Evolutionary conservation across 139 green algal genomes (phyloP).

Genomic region (Volvox reticuliferus): DNA sequence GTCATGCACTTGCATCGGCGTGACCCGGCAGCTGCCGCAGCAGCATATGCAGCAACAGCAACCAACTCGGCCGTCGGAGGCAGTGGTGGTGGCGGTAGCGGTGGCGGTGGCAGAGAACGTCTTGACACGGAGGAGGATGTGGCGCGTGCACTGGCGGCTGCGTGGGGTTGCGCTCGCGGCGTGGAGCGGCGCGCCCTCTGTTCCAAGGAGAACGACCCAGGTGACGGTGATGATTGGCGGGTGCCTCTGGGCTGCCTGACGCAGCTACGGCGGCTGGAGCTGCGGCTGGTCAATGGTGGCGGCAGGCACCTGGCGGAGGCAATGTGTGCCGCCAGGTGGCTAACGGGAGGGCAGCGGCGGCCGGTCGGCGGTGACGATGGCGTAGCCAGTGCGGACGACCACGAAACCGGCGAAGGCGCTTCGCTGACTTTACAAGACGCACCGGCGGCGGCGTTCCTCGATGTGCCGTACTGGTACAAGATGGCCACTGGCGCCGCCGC

Average conservation of each 20-base stretch:
- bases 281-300: conserved; percentile 27
- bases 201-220: background rate
- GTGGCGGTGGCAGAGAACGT: background rate
- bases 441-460: background rate
- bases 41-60: background rate
- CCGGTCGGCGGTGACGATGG: background rate
- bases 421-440: conserved; percentile 1
- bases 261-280: background rate
- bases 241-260: background rate
- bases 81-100: background rate
- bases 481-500: background rate
- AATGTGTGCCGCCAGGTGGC: background rate
- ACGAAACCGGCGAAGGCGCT: background rate
- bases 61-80: background rate
- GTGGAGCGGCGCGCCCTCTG: background rate
- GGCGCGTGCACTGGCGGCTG: background rate
- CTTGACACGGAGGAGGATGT: background rate
- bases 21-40: background rate
- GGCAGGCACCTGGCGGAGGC: conserved; percentile 31
- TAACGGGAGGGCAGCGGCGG: background rate
- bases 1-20: background rate
- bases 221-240: background rate
- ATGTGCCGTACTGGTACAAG: background rate
- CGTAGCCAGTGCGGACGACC: background rate
- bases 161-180: background rate